Percentiles rank a stretch among this genome's conserved stretches.
These are phyloP conservation scores for Mortierella alpina DNA, from an alignment of 192 early-diverging fungal species.

Conservation along the genomic window DNA sequence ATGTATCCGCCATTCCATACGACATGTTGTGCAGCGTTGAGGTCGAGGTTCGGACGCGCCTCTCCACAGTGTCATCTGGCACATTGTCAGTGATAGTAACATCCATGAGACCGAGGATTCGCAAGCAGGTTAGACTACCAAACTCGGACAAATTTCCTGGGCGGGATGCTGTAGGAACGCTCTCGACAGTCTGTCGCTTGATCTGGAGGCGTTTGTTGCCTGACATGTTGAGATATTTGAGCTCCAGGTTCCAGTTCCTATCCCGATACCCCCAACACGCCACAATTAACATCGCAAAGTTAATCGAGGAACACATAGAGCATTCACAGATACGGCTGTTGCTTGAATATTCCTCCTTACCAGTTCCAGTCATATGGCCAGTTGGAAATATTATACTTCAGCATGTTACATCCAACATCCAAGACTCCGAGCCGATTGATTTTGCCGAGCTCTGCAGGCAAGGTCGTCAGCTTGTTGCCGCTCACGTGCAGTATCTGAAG, in stretches of 20 bases:
- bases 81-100: conserved; percentile 77
- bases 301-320: background rate
- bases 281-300: background rate
- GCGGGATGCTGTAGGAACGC: conserved; percentile 35
- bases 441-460: conserved; percentile 94
- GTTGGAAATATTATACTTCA: conserved; percentile 94
- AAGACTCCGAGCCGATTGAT: conserved; percentile 81
- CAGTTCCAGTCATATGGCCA: conserved; percentile 98
- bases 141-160: conserved; percentile 78
- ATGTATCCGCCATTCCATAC: conserved; percentile 89
- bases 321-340: background rate
- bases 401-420: conserved; percentile 87
- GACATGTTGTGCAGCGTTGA: conserved; percentile 86
- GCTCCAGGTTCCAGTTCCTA: conserved; percentile 89
- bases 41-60: conserved; percentile 84
- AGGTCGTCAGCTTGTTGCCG: conserved; percentile 88
- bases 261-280: background rate
- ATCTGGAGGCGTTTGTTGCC: conserved; percentile 92
- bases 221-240: conserved; percentile 94
- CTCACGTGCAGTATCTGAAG: conserved; percentile 83
- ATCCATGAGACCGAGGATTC: conserved; percentile 89
- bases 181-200: conserved; percentile 68
- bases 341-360: conserved; percentile 40
- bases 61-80: conserved; percentile 85
- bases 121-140: conserved; percentile 78